A percentile compares a stretch with the other conserved stretches of the same genome.
Evolutionary conservation across 2,329 filamentous ascomycete genomes (phyloP).

Genomic region (Alternaria hordeiaustralica): DNA sequence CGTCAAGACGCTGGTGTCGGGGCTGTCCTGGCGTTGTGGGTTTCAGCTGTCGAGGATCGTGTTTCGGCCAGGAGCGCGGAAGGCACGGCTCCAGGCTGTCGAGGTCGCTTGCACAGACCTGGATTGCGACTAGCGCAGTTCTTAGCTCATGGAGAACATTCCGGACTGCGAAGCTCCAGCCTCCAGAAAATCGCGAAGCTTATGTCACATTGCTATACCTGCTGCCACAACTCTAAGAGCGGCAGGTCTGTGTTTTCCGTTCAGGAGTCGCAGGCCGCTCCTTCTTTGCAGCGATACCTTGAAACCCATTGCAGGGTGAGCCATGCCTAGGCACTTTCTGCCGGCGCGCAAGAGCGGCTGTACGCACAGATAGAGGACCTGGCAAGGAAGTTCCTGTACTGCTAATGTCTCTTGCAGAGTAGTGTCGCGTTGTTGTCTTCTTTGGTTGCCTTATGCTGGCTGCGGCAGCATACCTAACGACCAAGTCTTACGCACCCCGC

Average conservation of each 20-base stretch:
- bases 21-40: slow-evolving; percentile 26
- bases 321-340: not conserved
- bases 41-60: slow-evolving; percentile 24
- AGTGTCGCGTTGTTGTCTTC: not conserved
- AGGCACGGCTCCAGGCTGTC: not conserved
- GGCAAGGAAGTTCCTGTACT: not conserved
- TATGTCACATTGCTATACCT: not conserved
- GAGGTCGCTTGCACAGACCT: not conserved
- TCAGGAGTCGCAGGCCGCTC: too few relatives aligned
- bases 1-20: slow-evolving; percentile 33
- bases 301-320: not conserved
- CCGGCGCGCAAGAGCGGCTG: not conserved
- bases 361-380: not conserved
- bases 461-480: not conserved
- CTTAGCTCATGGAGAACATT: not conserved
- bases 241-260: not conserved
- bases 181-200: not conserved
- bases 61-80: slow-evolving; percentile 22
- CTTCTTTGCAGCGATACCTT: not conserved
- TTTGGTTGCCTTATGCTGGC: not conserved
- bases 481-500: not conserved
- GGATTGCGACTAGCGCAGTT: not conserved
- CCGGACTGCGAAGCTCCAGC: not conserved
- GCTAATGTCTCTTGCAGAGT: not conserved
- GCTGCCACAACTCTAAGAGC: not conserved